phyloP scores from a whole-genome alignment of 768 basidiomycete species.

The Auriculariales sp. region DNA sequence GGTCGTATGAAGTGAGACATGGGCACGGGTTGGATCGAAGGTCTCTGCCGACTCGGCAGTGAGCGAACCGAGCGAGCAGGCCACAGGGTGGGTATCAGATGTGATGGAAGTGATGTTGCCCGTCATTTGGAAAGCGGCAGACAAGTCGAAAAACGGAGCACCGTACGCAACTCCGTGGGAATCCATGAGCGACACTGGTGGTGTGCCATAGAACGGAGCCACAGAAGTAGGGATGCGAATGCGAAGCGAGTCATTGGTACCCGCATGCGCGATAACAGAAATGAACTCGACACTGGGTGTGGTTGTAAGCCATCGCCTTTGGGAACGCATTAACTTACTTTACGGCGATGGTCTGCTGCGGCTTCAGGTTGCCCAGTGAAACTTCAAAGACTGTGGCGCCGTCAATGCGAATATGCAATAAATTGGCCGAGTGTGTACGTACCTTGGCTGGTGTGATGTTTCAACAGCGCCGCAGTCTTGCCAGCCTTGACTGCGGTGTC shows the following conservation, averaged over 20 bases:
- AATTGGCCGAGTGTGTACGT: no score
- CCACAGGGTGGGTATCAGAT: constrained; percentile 9
- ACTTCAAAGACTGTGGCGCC: not conserved
- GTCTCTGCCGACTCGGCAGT: constrained; percentile 22
- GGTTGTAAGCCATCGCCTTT: not conserved
- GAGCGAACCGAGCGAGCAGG: constrained; percentile 12
- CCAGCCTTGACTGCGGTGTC: constrained; percentile 26
- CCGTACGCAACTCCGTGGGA: not conserved
- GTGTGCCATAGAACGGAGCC: constrained; percentile 7
- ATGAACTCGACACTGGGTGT: not conserved
- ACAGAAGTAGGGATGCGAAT: constrained; percentile 6
- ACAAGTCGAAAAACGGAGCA: constrained; percentile 5
- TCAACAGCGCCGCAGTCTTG: constrained; percentile 28
- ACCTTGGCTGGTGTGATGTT: constrained; percentile 13
- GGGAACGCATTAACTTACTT: not conserved
- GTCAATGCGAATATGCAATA: not conserved
- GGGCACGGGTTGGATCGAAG: not conserved
- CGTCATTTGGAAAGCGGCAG: constrained; percentile 6
- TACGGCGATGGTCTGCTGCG: not conserved
- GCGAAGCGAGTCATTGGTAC: constrained; percentile 2
- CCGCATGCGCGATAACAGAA: not conserved
- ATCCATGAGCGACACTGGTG: constrained; percentile 2
- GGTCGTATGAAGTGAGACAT: constrained; percentile 15
- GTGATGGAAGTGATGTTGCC: constrained; percentile 8
- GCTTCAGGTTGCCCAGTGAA: not conserved